These are phyloP conservation scores for Theobroma cacao DNA, from an alignment of 345 rosid species.

Conservation along the genomic window DNA sequence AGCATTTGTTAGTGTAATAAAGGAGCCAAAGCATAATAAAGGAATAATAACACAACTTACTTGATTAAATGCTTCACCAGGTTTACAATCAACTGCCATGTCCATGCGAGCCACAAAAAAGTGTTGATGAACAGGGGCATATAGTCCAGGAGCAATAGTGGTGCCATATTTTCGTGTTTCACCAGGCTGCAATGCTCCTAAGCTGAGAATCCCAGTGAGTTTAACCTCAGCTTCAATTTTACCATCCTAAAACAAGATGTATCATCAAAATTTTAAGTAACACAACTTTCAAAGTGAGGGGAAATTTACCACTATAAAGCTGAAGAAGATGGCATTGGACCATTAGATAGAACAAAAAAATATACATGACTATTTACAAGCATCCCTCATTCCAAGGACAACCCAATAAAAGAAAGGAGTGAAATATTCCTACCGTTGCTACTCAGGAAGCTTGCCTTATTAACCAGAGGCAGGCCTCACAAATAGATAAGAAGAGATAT, in stretches of 20 bases:
- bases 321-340: neutral
- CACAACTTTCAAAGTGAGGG: neutral
- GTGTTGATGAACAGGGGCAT: constrained; percentile 83
- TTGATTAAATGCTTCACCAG: constrained; percentile 71
- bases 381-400: neutral
- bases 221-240: constrained; percentile 81
- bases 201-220: constrained; percentile 71
- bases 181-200: constrained; percentile 73
- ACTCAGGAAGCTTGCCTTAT: neutral
- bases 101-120: constrained; percentile 78
- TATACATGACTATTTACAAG: neutral
- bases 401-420: neutral
- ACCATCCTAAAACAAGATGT: constrained; percentile 45
- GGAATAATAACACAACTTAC: constrained; percentile 17
- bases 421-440: neutral
- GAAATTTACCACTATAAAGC: neutral
- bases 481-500: neutral
- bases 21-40: neutral
- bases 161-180: constrained; percentile 73
- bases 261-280: neutral
- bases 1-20: neutral
- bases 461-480: neutral
- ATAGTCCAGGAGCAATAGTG: constrained; percentile 72
- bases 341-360: neutral
- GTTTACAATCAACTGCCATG: constrained; percentile 76